Conservation (phyloP, 78 protist species). For the Dictyostelium firmibasis region DNA sequence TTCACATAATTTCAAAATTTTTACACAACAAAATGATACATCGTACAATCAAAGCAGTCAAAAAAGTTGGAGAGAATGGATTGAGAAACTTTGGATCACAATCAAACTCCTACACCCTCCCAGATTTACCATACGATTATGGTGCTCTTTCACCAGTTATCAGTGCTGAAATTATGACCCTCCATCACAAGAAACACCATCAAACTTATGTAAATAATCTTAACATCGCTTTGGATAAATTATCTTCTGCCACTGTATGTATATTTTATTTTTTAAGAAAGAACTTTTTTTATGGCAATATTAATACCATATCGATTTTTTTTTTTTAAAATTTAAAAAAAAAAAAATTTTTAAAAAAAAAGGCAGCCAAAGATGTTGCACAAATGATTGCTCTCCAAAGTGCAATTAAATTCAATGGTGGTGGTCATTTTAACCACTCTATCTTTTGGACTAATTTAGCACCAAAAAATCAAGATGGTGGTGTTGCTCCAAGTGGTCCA, state of each 20-base stretch:
- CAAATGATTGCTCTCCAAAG: constrained; percentile 85
- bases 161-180: constrained; percentile 86
- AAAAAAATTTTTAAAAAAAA: neutral
- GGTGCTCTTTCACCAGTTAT: constrained; percentile 91
- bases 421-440: constrained; percentile 97
- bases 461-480: constrained; percentile 86
- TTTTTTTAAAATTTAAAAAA: too few species aligned
- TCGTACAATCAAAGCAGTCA: neutral
- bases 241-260: constrained; percentile 79
- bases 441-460: constrained; percentile 96
- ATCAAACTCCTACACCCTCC: constrained; percentile 75
- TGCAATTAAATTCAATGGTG: constrained; percentile 95
- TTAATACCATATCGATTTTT: neutral
- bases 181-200: constrained; percentile 92
- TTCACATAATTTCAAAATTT: neutral
- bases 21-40: neutral
- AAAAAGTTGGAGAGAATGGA: neutral
- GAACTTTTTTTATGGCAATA: neutral
- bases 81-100: neutral
- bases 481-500: constrained; percentile 80
- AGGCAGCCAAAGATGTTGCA: constrained; percentile 59
- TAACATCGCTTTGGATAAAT: constrained; percentile 89
- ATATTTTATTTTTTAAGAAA: neutral
- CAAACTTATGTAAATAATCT: constrained; percentile 87
- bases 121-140: constrained; percentile 92